Percentiles rank a stretch among this genome's conserved stretches.
Conservation (phyloP, 208 protist species). For the Porcisia deanei region DNA sequence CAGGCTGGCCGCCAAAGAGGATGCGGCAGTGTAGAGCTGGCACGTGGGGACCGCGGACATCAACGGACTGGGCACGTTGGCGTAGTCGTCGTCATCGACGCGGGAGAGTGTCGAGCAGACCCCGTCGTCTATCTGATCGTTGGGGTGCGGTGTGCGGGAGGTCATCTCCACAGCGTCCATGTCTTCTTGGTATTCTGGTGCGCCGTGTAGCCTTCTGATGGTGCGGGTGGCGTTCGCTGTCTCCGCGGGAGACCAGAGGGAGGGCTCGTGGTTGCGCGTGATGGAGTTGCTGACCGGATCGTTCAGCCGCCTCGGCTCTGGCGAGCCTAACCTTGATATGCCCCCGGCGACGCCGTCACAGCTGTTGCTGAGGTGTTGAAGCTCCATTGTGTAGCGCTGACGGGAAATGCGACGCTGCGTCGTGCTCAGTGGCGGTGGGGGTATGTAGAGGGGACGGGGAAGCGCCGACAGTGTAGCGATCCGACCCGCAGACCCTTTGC, state of each 20-base stretch:
- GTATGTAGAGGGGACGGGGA: constrained; percentile 44
- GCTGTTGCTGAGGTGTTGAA: constrained; percentile 28
- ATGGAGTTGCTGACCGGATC: background rate
- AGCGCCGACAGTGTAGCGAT: background rate
- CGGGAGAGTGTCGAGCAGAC: constrained; percentile 39
- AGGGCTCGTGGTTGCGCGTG: background rate
- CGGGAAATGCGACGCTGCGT: constrained; percentile 24
- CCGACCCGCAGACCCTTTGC: constrained; percentile 7
- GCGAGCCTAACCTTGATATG: background rate
- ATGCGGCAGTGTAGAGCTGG: constrained; percentile 29
- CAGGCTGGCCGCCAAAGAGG: constrained; percentile 10
- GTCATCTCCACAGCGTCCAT: background rate
- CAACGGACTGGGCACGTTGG: background rate
- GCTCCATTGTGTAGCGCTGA: constrained; percentile 25
- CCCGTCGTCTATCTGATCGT: constrained; percentile 32
- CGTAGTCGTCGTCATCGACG: constrained; percentile 19
- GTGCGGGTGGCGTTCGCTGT: background rate
- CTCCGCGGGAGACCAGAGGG: background rate
- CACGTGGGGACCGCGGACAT: constrained; percentile 2
- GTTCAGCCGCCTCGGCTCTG: background rate
- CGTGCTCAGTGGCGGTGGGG: constrained; percentile 34
- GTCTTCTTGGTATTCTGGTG: background rate
- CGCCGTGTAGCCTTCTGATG: background rate
- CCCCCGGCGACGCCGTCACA: background rate
- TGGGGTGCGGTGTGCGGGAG: too few species aligned